A percentile compares a stretch with the other conserved stretches of the same genome.
Conservation (phyloP, 2,329 filamentous ascomycete species). For the Diaporthe vexans region DNA sequence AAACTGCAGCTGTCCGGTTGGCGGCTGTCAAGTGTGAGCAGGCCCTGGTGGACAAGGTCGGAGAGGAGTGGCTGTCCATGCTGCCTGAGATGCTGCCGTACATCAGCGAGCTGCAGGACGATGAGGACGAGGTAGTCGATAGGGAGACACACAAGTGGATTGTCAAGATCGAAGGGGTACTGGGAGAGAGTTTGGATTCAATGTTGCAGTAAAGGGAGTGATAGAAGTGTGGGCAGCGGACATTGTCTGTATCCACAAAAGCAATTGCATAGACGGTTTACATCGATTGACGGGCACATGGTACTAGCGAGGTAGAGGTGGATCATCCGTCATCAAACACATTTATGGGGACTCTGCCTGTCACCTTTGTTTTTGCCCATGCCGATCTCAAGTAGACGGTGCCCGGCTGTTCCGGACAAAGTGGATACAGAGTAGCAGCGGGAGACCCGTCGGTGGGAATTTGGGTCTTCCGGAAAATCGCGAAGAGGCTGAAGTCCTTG, state of each 20-base stretch:
- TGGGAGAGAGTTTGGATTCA: constrained; percentile 91
- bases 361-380: neutral
- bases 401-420: constrained; percentile 19
- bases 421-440: neutral
- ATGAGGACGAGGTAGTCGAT: constrained; percentile 95
- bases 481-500: constrained; percentile 6
- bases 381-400: neutral
- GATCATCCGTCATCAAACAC: neutral
- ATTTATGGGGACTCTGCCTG: neutral
- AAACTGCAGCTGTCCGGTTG: constrained; percentile 79
- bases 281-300: neutral
- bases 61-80: constrained; percentile 93
- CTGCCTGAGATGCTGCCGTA: constrained; percentile 96
- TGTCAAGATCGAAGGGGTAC: constrained; percentile 85
- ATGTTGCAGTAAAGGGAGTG: constrained; percentile 81
- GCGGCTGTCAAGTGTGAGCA: constrained; percentile 88
- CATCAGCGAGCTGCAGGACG: constrained; percentile 95
- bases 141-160: constrained; percentile 92
- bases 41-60: constrained; percentile 81
- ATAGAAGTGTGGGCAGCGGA: neutral
- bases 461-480: constrained; percentile 20
- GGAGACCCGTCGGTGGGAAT: constrained; percentile 10
- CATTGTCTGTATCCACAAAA: neutral
- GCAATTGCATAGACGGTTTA: neutral
- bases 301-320: neutral